These are phyloP conservation scores for Dendrobium chrysotoxum DNA, from an alignment of 106 monocot genomes.

Conservation along the genomic window DNA sequence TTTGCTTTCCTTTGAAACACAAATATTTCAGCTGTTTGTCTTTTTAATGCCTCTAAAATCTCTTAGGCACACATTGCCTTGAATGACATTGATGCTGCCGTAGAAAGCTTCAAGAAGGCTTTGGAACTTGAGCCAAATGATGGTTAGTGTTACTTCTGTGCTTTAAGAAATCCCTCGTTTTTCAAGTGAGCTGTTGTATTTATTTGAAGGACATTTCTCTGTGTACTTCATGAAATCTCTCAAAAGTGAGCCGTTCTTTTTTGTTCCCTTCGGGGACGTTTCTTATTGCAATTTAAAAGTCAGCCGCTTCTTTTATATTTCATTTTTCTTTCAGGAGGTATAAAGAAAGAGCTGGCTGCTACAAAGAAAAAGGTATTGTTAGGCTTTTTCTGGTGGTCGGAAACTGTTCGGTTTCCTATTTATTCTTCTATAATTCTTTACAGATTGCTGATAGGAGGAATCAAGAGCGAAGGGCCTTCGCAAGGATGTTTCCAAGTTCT, in stretches of 20 bases:
- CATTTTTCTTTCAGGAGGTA: slow-evolving; percentile 35
- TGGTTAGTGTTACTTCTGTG: slow-evolving; percentile 23
- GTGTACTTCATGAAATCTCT: not conserved
- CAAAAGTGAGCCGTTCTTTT: not conserved
- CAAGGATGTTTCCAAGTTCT: slow-evolving; percentile 61
- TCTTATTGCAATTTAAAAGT: not conserved
- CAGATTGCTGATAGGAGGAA: slow-evolving; percentile 76
- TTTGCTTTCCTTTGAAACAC: too few relatives aligned
- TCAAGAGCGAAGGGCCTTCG: slow-evolving; percentile 54
- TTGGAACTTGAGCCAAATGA: slow-evolving; percentile 82
- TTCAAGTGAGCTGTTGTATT: not conserved
- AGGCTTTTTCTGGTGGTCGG: not conserved
- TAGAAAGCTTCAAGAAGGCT: slow-evolving; percentile 78
- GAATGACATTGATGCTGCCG: slow-evolving; percentile 82
- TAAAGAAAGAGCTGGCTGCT: slow-evolving; percentile 71
- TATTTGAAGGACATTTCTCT: not conserved
- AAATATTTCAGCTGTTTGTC: too few relatives aligned
- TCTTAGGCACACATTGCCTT: slow-evolving; percentile 59
- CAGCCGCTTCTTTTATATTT: not conserved
- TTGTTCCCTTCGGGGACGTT: not conserved
- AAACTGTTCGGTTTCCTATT: not conserved
- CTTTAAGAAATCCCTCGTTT: not conserved
- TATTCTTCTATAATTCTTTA: not conserved
- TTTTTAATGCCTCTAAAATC: too few relatives aligned
- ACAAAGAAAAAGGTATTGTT: slow-evolving; percentile 61